These are phyloP conservation scores for Remersonia thermophila DNA, from an alignment of 2,329 filamentous ascomycete genomes.

Conservation along the genomic window DNA sequence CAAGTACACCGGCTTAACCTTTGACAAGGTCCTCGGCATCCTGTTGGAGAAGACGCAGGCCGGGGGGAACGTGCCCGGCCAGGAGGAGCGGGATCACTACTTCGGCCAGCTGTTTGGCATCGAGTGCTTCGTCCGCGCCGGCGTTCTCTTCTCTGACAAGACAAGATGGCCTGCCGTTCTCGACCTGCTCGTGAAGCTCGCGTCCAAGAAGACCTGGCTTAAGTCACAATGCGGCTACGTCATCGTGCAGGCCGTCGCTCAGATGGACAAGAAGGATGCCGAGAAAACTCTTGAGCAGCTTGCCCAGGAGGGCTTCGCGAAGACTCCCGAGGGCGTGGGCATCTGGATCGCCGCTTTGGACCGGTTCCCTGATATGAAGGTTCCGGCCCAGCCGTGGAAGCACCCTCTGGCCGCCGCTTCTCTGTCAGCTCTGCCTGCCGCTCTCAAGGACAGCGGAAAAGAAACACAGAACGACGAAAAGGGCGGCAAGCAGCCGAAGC, in stretches of 20 bases:
- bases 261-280: constrained; percentile 46
- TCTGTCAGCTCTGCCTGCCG: constrained; percentile 55
- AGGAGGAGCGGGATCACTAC: constrained; percentile 77
- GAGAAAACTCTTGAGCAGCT: constrained; percentile 52
- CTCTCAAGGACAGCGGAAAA: constrained; percentile 63
- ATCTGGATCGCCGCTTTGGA: constrained; percentile 67
- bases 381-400: constrained; percentile 62
- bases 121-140: constrained; percentile 73
- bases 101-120: constrained; percentile 81
- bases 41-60: constrained; percentile 44
- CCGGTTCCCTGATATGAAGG: constrained; percentile 49
- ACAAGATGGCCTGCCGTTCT: constrained; percentile 57
- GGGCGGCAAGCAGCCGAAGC: constrained; percentile 38
- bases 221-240: constrained; percentile 78
- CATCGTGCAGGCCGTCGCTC: constrained; percentile 58
- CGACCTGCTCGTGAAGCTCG: constrained; percentile 58
- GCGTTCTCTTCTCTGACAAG: constrained; percentile 50
- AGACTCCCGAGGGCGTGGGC: constrained; percentile 78
- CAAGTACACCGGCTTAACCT: constrained; percentile 41
- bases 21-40: constrained; percentile 41
- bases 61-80: constrained; percentile 40
- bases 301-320: constrained; percentile 52
- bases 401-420: constrained; percentile 63
- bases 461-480: constrained; percentile 35
- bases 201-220: constrained; percentile 77